Conservation (phyloP, 306 rosid genomes). For the Trichosanthes cucumerina region DNA sequence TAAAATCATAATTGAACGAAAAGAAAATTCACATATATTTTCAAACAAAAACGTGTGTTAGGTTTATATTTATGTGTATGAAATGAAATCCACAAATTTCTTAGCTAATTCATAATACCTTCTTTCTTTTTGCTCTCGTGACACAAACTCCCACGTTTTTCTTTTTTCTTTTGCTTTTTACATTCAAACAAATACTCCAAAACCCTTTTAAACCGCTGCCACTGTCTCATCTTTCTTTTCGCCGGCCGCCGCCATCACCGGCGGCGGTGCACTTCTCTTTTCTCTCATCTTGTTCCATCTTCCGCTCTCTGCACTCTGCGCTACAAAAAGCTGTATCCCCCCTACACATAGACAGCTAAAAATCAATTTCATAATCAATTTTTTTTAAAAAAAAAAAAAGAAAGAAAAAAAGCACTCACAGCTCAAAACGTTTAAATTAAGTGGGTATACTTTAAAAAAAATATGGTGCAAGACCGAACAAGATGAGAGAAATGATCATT, state of each 20-base stretch:
- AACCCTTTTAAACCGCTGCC: constrained; percentile 8
- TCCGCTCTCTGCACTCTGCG: constrained; percentile 73
- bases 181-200: neutral
- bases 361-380: neutral
- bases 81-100: neutral
- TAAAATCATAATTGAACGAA: neutral
- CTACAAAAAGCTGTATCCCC: constrained; percentile 95
- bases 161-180: neutral
- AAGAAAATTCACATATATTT: neutral
- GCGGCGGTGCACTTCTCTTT: neutral
- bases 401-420: too few species aligned
- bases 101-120: neutral
- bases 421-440: too few species aligned
- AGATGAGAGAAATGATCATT: too few species aligned
- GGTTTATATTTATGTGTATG: neutral
- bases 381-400: neutral
- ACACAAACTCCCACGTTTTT: neutral
- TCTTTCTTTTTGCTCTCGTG: neutral
- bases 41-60: neutral
- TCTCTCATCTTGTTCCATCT: constrained; percentile 42
- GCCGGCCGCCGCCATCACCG: neutral
- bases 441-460: too few species aligned
- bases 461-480: too few species aligned
- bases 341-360: constrained; percentile 17
- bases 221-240: constrained; percentile 19